Evolutionary conservation across 768 basidiomycete genomes (phyloP).

Genomic region (Clathrus columnatus): DNA sequence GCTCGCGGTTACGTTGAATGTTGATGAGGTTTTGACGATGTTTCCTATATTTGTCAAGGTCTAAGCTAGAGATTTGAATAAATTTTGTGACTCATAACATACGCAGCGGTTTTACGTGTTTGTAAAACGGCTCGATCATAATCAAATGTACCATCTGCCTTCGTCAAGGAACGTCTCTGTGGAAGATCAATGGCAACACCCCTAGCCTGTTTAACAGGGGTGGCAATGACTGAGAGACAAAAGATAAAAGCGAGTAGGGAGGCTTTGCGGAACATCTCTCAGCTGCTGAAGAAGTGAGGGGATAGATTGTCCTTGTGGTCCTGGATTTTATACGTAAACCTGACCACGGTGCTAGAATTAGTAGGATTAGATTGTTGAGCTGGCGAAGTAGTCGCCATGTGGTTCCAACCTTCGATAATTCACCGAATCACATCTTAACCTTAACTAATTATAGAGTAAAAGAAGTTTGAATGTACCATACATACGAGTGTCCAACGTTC

Average conservation of each 20-base stretch:
- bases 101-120: constrained; percentile 14
- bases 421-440: too few species aligned
- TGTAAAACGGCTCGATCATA: constrained; percentile 11
- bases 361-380: too few species aligned
- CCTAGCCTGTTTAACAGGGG: constrained; percentile 15
- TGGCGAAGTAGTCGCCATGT: too few species aligned
- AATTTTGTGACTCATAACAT: not conserved
- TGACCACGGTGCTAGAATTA: too few species aligned
- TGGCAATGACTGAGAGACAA: constrained; percentile 18
- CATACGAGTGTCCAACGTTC: too few species aligned
- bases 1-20: constrained; percentile 24
- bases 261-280: constrained; percentile 17
- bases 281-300: too few species aligned
- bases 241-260: constrained; percentile 16
- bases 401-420: too few species aligned
- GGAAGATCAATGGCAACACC: constrained; percentile 10
- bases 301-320: too few species aligned
- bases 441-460: too few species aligned
- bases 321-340: too few species aligned
- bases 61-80: not conserved
- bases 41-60: too few species aligned
- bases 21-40: constrained; percentile 32
- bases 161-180: constrained; percentile 11
- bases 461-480: too few species aligned
- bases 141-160: constrained; percentile 15